A percentile compares a stretch with the other conserved stretches of the same genome.
Evolutionary conservation across 23 red algal species (phyloP).

Genomic region (Gracilariopsis chorda): DNA sequence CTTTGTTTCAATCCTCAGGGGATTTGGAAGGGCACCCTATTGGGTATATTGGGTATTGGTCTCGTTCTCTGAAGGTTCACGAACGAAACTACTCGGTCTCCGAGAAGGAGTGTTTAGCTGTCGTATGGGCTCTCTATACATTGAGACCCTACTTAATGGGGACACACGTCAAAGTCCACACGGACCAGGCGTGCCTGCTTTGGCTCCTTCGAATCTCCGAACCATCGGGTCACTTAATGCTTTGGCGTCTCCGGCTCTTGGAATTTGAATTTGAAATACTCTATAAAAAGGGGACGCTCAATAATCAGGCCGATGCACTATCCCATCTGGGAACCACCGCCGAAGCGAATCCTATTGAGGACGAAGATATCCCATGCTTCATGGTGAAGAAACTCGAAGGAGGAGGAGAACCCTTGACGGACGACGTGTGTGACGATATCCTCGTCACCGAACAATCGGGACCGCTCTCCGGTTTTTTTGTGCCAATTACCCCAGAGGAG

Average conservation of each 20-base stretch:
- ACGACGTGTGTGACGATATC: too few species aligned
- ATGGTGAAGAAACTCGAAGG: too few species aligned
- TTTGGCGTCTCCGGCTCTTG: slow-evolving; percentile 9
- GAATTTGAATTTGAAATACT: background rate
- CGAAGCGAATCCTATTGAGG: background rate
- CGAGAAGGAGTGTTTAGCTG: background rate
- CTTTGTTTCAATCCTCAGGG: background rate
- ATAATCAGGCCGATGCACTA: background rate
- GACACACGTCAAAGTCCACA: background rate
- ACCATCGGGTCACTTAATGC: background rate
- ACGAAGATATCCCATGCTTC: too few species aligned
- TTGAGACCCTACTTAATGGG: slow-evolving; percentile 13
- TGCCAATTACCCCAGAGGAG: too few species aligned
- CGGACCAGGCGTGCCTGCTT: background rate
- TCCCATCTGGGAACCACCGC: background rate
- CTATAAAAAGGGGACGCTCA: background rate
- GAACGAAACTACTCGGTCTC: slow-evolving; percentile 11
- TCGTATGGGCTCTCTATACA: background rate
- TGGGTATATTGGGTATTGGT: slow-evolving; percentile 24
- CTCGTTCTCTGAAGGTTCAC: background rate
- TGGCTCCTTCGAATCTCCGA: background rate
- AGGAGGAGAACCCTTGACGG: too few species aligned
- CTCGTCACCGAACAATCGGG: too few species aligned
- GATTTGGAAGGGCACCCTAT: background rate
- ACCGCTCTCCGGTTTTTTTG: too few species aligned